Evolutionary conservation across 805 yeast genomes (phyloP), one percentile per base, ranked within the genome.

Genomic region (Hanseniaspora hatyaiensis): DNA sequence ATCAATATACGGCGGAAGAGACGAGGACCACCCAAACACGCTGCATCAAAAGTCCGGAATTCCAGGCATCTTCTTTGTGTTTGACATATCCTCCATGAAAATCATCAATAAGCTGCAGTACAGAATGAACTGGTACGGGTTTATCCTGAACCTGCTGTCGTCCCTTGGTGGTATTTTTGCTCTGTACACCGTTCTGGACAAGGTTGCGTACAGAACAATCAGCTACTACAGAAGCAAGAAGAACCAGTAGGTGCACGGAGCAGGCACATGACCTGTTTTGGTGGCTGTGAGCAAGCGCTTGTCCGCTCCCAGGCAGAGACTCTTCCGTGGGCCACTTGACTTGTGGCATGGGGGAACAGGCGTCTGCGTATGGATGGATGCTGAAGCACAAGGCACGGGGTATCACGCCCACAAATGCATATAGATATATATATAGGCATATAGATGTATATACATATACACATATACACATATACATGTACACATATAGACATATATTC

Each of bases 101-200:
- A 87, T 92, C 44, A 83, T 88, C 58, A 86, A 89, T 65, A 72
- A 76, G 50, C 94, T 92, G 63, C 78, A 66, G 40, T 70, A 69
- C 50, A 61, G 62, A 15, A 81, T 79, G 60, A 73, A 92, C 1
- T 82, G 92, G 80, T 80, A 88, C 26, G 83, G 87, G 1, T 87
- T 88, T 59, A 57, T 86, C 22, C 67, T 87, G 51, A 86, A 88
- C 30, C 84, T 83, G 23, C 77, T 92, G 54, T 82, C 95, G 49
- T 85, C 94, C 6, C 73, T 89, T 34, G 97, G 96, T 8, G 96
- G 97, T 40, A 87, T 92, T 9, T 69, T 92, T 51, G 88, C 96
- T 23, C 87, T 89, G 23, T 97, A 95, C 8, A 81, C 96, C 0
- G 76, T 88, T 31, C 63, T 88, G 40, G 98, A 92, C 62, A 75